These are phyloP conservation scores for Tothia fuscella DNA, from an alignment of 2,329 filamentous ascomycete species.

Conservation along the genomic window DNA sequence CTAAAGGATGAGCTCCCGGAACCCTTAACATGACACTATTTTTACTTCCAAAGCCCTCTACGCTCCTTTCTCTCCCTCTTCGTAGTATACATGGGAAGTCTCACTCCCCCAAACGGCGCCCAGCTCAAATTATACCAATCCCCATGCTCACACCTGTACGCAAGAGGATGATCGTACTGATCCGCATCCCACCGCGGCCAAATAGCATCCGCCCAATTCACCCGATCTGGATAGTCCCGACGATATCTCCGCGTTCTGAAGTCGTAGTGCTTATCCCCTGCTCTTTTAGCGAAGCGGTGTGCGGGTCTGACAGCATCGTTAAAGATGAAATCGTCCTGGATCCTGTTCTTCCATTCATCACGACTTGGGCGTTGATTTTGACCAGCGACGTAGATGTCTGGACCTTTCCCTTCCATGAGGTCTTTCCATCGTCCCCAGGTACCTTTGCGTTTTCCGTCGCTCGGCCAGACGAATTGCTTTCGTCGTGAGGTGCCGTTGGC, in stretches of 20 bases:
- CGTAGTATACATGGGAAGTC: too few species aligned
- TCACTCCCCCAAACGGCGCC: not conserved
- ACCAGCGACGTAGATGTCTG: constrained; percentile 31
- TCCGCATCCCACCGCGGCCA: constrained; percentile 2
- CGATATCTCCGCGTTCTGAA: constrained; percentile 23
- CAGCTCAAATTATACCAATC: constrained; percentile 5
- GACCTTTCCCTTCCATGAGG: constrained; percentile 28
- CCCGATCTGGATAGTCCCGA: constrained; percentile 17
- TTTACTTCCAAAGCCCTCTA: too few species aligned
- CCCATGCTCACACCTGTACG: constrained; percentile 5
- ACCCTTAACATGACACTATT: not conserved
- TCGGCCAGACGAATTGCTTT: constrained; percentile 30
- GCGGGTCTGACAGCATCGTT: constrained; percentile 4
- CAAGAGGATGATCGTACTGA: constrained; percentile 2
- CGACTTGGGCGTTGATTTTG: constrained; percentile 21
- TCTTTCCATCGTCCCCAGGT: constrained; percentile 32
- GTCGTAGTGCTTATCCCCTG: constrained; percentile 20
- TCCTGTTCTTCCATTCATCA: constrained; percentile 26
- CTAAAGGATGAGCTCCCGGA: not conserved
- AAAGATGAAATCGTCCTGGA: constrained; percentile 13
- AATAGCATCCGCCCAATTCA: constrained; percentile 22
- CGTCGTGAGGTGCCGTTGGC: constrained; percentile 4
- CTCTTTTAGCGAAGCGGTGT: constrained; percentile 11
- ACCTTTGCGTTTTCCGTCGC: constrained; percentile 27
- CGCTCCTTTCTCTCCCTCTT: too few species aligned